phyloP scores from a whole-genome alignment of 2,329 filamentous ascomycete genomes.

The Diaporthe sp. region DNA sequence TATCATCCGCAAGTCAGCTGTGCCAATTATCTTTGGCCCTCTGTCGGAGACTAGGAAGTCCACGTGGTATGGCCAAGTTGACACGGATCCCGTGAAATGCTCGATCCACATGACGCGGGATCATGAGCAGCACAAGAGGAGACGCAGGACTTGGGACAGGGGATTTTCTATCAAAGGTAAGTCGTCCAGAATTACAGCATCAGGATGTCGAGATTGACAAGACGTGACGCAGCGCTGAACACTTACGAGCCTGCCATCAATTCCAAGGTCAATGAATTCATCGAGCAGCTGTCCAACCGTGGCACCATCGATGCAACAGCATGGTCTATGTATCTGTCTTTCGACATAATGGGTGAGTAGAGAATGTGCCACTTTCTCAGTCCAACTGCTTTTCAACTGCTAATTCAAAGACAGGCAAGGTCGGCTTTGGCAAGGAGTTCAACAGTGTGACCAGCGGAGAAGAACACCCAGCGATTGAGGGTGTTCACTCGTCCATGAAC shows the following conservation, averaged over 20 bases:
- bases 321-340: constrained; percentile 47
- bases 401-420: constrained; percentile 36
- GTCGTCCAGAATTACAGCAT: neutral
- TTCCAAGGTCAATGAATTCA: constrained; percentile 41
- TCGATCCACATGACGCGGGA: constrained; percentile 57
- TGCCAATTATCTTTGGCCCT: constrained; percentile 52
- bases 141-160: constrained; percentile 47
- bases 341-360: constrained; percentile 45
- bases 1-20: constrained; percentile 46
- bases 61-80: constrained; percentile 55
- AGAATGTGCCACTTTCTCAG: fast-evolving
- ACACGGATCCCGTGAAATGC: constrained; percentile 46
- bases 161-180: constrained; percentile 46
- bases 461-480: constrained; percentile 52
- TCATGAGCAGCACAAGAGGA: constrained; percentile 42
- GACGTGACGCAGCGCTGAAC: constrained; percentile 41
- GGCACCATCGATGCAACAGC: constrained; percentile 43
- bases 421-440: constrained; percentile 48
- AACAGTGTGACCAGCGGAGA: constrained; percentile 43
- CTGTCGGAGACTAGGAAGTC: constrained; percentile 56
- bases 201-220: neutral
- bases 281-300: constrained; percentile 41
- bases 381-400: neutral
- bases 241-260: constrained; percentile 45
- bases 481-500: constrained; percentile 53